Evolutionary conservation across 2,329 filamentous ascomycete species (phyloP).

Genomic region (Ophiostoma populinum): DNA sequence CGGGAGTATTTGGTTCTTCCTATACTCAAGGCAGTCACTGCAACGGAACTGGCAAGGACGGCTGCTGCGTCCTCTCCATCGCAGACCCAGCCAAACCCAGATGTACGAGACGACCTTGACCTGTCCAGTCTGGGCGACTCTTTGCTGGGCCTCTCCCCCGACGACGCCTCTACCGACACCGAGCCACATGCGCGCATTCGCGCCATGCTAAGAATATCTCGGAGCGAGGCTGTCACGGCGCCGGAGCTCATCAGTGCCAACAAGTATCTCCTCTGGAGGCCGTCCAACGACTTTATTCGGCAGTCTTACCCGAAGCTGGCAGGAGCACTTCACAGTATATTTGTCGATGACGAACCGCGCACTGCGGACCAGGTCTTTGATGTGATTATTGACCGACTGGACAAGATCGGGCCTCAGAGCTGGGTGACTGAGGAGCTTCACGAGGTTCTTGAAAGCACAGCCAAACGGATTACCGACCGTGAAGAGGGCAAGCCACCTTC

Average conservation of each 20-base stretch:
- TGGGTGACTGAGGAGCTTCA: conserved; percentile 10
- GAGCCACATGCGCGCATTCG: conserved; percentile 5
- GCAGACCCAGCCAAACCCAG: no score
- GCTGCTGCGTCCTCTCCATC: no score
- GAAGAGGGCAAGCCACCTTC: neutral
- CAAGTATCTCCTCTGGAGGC: conserved; percentile 15
- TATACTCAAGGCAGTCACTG: no score
- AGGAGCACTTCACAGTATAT: neutral
- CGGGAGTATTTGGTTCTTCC: conserved; percentile 12
- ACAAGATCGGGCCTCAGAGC: neutral
- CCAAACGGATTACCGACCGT: conserved; percentile 2
- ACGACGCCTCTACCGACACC: neutral
- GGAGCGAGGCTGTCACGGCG: conserved; percentile 6
- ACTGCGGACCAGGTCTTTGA: conserved; percentile 2
- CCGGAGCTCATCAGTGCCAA: conserved; percentile 10
- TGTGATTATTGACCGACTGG: conserved; percentile 6
- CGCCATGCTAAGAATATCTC: conserved; percentile 9
- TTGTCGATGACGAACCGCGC: neutral
- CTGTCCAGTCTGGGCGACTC: conserved; percentile 5
- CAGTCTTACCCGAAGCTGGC: conserved; percentile 3
- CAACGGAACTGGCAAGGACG: no score
- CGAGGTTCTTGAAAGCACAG: neutral
- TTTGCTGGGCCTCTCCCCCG: neutral
- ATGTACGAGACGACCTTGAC: no score
- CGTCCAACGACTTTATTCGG: conserved; percentile 4